Conservation (phyloP, 1,139 yeast genomes). For the Saccharomyces hybrid region DNA sequence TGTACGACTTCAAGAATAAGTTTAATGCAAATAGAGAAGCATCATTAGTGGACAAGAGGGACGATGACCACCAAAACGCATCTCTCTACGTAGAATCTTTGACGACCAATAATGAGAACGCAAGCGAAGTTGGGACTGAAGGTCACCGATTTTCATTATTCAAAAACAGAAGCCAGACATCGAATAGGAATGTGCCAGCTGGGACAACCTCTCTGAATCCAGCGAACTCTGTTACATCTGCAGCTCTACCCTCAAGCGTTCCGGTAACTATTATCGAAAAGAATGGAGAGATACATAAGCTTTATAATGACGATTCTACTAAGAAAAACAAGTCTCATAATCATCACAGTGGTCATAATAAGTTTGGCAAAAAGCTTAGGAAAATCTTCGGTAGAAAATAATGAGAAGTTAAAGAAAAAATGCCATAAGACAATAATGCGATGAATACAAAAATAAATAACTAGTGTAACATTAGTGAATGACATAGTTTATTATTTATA, state of each 20-base stretch:
- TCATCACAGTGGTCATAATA: background rate
- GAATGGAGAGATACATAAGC: background rate
- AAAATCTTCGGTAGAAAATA: background rate
- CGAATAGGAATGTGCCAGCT: background rate
- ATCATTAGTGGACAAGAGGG: background rate
- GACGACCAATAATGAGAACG: background rate
- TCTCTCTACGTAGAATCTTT: background rate
- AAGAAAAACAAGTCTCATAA: background rate
- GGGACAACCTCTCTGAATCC: background rate
- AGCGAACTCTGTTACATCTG: background rate
- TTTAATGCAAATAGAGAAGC: too few relatives aligned
- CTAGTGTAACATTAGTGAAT: background rate
- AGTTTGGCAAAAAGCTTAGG: background rate
- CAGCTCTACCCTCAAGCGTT: background rate
- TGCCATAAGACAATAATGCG: too few relatives aligned
- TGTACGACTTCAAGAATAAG: background rate
- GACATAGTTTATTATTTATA: too few relatives aligned
- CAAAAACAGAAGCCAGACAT: background rate
- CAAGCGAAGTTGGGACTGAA: background rate
- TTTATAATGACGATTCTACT: background rate
- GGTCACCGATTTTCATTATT: background rate
- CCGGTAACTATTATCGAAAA: background rate
- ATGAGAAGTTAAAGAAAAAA: background rate
- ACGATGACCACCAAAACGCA: background rate
- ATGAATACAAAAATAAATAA: background rate